Conservation (phyloP, 176 grass and related monocot species). For the Urochloa ruziziensis region DNA sequence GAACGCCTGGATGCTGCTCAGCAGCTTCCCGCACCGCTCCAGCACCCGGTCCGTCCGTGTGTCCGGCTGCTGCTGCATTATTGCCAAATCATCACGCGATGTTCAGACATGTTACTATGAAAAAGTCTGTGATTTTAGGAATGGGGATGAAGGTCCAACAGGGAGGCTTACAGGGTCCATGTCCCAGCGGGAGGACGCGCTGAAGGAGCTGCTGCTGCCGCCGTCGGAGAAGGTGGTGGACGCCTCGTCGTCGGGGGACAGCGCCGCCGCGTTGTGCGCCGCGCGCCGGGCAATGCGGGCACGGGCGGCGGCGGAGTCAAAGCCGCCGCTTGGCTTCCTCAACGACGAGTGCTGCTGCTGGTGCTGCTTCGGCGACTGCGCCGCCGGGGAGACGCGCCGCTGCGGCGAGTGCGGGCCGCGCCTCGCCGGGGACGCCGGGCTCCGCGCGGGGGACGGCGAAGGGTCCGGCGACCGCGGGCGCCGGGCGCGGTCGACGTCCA, state of each 20-base stretch:
- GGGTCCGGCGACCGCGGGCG: slow-evolving; percentile 37
- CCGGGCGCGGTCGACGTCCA: background rate
- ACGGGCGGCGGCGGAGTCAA: slow-evolving; percentile 25
- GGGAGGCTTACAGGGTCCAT: slow-evolving; percentile 41
- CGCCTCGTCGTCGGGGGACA: slow-evolving; percentile 51
- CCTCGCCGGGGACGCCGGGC: slow-evolving; percentile 46
- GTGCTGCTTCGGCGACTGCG: slow-evolving; percentile 37
- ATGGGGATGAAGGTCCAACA: background rate
- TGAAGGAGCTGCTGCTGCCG: slow-evolving; percentile 44
- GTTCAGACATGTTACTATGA: background rate
- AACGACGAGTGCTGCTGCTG: background rate
- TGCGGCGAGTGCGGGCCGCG: slow-evolving; percentile 43
- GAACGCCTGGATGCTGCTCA: slow-evolving; percentile 81
- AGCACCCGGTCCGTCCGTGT: slow-evolving; percentile 40
- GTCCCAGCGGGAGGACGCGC: slow-evolving; percentile 51
- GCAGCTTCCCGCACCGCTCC: slow-evolving; percentile 76
- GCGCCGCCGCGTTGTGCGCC: background rate
- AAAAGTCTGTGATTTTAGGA: background rate
- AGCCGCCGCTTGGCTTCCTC: slow-evolving; percentile 15
- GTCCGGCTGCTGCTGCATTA: slow-evolving; percentile 30
- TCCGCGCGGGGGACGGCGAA: slow-evolving; percentile 18
- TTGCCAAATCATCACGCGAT: background rate
- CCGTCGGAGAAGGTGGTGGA: slow-evolving; percentile 60
- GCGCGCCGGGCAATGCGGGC: slow-evolving; percentile 38
- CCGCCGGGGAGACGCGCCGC: slow-evolving; percentile 36